Conservation (phyloP, 345 rosid species). For the Camelina sativa region DNA sequence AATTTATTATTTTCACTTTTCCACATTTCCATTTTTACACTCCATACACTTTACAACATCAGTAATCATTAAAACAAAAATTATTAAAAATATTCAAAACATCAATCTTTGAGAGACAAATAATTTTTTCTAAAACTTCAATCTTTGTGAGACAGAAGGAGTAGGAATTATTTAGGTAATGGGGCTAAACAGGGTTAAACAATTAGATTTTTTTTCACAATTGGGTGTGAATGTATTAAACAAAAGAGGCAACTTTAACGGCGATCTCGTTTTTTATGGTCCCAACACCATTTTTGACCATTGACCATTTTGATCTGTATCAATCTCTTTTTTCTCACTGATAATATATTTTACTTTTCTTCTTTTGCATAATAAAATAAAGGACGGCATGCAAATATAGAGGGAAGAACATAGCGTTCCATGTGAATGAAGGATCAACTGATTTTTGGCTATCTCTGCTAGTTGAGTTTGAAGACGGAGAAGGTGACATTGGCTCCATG, state of each 20-base stretch:
- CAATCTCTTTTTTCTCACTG: conserved; percentile 8
- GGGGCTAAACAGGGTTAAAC: background rate
- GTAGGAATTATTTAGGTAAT: background rate
- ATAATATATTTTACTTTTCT: background rate
- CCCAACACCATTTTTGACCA: conserved; percentile 36
- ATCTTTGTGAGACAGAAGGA: too few species aligned
- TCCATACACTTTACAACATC: too few species aligned
- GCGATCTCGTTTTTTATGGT: conserved; percentile 30
- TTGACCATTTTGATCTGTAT: conserved; percentile 28
- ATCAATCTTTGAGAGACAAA: too few species aligned
- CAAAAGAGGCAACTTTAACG: conserved; percentile 28
- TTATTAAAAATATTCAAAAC: too few species aligned
- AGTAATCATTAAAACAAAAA: too few species aligned
- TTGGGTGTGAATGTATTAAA: conserved; percentile 31
- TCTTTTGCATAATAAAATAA: background rate
- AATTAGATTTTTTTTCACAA: background rate
- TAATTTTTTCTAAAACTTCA: too few species aligned
- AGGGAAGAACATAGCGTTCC: conserved; percentile 86
- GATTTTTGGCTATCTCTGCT: conserved; percentile 81
- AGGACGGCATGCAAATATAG: conserved; percentile 93
- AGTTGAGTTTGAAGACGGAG: conserved; percentile 96
- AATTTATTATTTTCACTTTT: too few species aligned
- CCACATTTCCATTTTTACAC: too few species aligned
- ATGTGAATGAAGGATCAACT: conserved; percentile 92
- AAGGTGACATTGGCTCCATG: conserved; percentile 96